Conservation (phyloP, 441 rosid genomes). For the Arabidopsis hybrid region DNA sequence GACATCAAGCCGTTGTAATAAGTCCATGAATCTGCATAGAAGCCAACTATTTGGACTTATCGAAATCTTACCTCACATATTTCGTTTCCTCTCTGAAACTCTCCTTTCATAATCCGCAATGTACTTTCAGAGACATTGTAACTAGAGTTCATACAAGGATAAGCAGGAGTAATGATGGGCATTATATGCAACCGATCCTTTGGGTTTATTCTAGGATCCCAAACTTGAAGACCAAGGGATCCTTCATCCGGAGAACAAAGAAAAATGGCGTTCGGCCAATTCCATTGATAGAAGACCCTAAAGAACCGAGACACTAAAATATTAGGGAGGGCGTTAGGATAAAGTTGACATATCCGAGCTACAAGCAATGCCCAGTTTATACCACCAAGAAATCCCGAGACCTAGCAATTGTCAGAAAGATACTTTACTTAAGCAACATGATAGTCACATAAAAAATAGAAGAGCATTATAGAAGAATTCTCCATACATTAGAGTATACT, state of each 20-base stretch:
- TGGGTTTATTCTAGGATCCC: conserved; percentile 96
- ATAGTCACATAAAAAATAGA: conserved; percentile 17
- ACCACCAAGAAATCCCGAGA: conserved; percentile 99
- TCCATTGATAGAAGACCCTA: conserved; percentile 95
- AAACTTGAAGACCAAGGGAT: conserved; percentile 88
- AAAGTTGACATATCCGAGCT: conserved; percentile 97
- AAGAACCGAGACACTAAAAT: conserved; percentile 95
- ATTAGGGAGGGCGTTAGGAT: conserved; percentile 95
- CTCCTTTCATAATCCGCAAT: conserved; percentile 83
- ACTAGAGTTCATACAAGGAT: conserved; percentile 97
- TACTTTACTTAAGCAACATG: conserved; percentile 16
- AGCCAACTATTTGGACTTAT: conserved; percentile 4
- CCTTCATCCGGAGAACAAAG: conserved; percentile 91
- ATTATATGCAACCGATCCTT: conserved; percentile 89
- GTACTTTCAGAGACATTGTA: conserved; percentile 94
- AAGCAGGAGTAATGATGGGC: conserved; percentile 99
- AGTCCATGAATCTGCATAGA: conserved; percentile 30
- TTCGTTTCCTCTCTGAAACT: conserved; percentile 91
- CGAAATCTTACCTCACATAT: conserved; percentile 80
- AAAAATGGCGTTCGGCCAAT: conserved; percentile 98
- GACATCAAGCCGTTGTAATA: conserved; percentile 38
- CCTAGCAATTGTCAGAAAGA: conserved; percentile 53
- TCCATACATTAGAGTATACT: conserved; percentile 92
- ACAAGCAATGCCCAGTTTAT: conserved; percentile 99
- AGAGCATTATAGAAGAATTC: conserved; percentile 25